Evolutionary conservation across 176 grass and related monocot species (phyloP), one percentile per base, ranked within the genome.

Genomic region (Tillandsia fasciculata): DNA sequence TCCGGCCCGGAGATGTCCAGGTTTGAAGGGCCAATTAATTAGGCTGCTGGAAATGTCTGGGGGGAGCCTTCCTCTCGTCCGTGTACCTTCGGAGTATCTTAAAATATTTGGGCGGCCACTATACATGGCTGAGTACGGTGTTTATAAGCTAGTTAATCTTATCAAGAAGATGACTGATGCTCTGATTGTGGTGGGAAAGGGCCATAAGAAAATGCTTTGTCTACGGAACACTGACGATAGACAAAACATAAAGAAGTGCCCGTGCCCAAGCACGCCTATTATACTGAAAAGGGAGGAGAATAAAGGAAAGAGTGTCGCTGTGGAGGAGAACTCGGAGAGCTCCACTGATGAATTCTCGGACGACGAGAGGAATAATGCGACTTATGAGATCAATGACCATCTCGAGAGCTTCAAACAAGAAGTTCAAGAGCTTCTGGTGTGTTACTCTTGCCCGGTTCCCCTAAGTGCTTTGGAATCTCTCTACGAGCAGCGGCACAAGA

Each of bases 401-500:
- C 74, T 97, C 66, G 82, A 83, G 53, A 79, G 8, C 42, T 77
- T 92, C 63, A 90, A 81, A 64, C 81, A 75, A n/a, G 93, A 97
- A 75, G 65, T 86, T 53, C 84, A 97, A 79, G 93, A 85, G 75
- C 86, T 97, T 83, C 82, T 92, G 52, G 89, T 92, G 66, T 97
- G 93, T 75, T 92, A 87, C 79, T 83, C 73, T 48, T 84, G 72
- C 70, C 93, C 89, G 23, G 71, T 97, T 75, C 88, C 65, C 4
- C 67, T 97, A 18, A 63, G 70, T 67, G 48, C 70, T 51, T 87
- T 97, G 5, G 68, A 87, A 73, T 29, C 42, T 49, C 75, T 90
- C 10, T 97, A 97, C 8, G 71, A 92, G 53, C 89, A 97, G 49
- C 78, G 88, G 63, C 90, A 97, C 79, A 97, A 97, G 84, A 92